These are phyloP conservation scores for Coemansia sp. DNA, from an alignment of 192 early-diverging fungal genomes.

Conservation along the genomic window DNA sequence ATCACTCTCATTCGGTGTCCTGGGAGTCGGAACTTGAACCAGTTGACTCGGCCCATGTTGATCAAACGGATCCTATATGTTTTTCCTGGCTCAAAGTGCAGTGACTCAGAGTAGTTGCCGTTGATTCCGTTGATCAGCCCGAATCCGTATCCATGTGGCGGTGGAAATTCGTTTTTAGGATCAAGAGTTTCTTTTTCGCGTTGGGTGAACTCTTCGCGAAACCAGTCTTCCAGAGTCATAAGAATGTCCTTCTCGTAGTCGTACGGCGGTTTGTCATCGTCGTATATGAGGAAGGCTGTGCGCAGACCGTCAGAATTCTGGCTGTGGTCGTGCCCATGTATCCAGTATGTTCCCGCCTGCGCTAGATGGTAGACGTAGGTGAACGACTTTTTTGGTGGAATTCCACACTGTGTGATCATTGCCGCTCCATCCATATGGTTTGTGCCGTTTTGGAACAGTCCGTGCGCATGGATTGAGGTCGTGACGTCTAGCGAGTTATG, in stretches of 20 bases:
- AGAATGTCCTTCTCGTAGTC: constrained; percentile 64
- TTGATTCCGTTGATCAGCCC: constrained; percentile 65
- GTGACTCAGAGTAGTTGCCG: constrained; percentile 32
- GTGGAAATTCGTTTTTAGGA: constrained; percentile 45
- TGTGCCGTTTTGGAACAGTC: constrained; percentile 68
- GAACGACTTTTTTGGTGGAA: constrained; percentile 63
- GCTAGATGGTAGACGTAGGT: constrained; percentile 66
- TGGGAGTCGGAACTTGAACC: constrained; percentile 73
- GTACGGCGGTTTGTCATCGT: constrained; percentile 48
- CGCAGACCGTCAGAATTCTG: constrained; percentile 82
- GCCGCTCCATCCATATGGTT: constrained; percentile 67
- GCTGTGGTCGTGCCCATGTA: constrained; percentile 65
- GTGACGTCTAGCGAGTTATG: constrained; percentile 60
- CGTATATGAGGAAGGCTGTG: constrained; percentile 67
- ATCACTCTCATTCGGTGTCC: constrained; percentile 73
- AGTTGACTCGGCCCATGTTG: constrained; percentile 67
- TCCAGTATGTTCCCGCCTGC: constrained; percentile 83
- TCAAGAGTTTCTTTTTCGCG: constrained; percentile 11
- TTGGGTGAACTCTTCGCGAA: constrained; percentile 1
- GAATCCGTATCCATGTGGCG: constrained; percentile 55
- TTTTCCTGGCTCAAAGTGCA: constrained; percentile 72
- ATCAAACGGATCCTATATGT: constrained; percentile 80
- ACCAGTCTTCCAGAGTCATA: constrained; percentile 71
- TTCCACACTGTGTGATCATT: constrained; percentile 71
- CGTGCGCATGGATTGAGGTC: constrained; percentile 74